Base-by-base conservation (phyloP, 441 rosid species). In the Jatropha multifida region DNA sequence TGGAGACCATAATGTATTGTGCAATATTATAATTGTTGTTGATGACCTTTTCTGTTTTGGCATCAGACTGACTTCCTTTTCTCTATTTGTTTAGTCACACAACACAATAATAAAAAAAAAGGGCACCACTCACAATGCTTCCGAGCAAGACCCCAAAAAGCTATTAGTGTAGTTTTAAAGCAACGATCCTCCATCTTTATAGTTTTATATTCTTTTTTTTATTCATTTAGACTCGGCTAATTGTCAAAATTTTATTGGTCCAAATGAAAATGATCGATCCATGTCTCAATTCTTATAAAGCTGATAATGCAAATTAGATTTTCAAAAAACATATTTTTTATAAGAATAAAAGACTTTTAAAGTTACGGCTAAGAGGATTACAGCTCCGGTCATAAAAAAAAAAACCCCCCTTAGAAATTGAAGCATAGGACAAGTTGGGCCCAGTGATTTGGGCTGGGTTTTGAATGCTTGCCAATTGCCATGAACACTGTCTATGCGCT, bases 71-170 rank as follows among this genome's bases (percentile, higher is more conserved):
- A 56, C 62, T 23, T 46, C 6, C 12, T 56, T 72, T 68, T 74
- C 56, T 69, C 38, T 51, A 46, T 68, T 41, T 58, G 71, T 37
- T 68, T 46, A 54, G 69, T 71, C 80, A 66, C 81, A 79, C 14
- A 18, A 65, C 74, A 71, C 78, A 32, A 74, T 17, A 18, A 68
- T 74, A 74, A 78, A 74, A 27, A 61, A 1, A 62, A 63, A 79
- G 72, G 68, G 68, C 78, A 59, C 49, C 72, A 14, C 71, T 48
- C 51, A 70, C 87, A 8, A 79, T 81, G 81, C 87, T 85, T 80
- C 86, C 82, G 81, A 81, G 85, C 80, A 77, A 81, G 68, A 71
- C 40, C 51, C 69, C 27, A 37, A 2, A 60, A 15, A 27, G 41
- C 10, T 27, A 55, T 60, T 14, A 18, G 80, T 77, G 81, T 77